These are phyloP conservation scores for Xylaria digitata DNA, from an alignment of 2,329 filamentous ascomycete species.

Conservation along the genomic window DNA sequence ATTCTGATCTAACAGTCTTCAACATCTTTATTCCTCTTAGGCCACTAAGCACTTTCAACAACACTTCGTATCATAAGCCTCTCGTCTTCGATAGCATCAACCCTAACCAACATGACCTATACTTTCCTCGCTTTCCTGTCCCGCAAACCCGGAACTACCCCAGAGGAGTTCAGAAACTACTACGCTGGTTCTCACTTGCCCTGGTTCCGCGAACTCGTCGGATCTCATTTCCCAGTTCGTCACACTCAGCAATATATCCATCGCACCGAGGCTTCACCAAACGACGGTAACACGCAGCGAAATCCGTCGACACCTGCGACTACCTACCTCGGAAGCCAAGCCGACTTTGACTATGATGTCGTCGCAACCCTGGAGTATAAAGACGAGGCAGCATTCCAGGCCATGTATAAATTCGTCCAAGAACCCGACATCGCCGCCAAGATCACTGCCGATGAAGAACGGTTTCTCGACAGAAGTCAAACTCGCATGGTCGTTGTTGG, in stretches of 20 bases:
- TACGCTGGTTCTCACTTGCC: slow-evolving; percentile 36
- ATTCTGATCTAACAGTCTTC: too few relatives aligned
- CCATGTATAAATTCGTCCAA: neutral
- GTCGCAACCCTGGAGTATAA: slow-evolving; percentile 6
- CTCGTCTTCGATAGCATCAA: neutral
- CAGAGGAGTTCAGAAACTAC: slow-evolving; percentile 35
- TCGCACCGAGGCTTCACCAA: neutral
- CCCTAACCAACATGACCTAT: slow-evolving; percentile 24
- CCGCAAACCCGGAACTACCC: slow-evolving; percentile 34
- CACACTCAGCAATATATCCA: slow-evolving; percentile 38
- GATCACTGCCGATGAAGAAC: slow-evolving; percentile 19
- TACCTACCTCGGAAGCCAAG: slow-evolving; percentile 12
- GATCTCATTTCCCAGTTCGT: slow-evolving; percentile 26
- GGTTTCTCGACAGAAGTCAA: slow-evolving; percentile 21
- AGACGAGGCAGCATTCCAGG: neutral
- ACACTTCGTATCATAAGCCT: neutral
- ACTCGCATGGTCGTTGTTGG: slow-evolving; percentile 19
- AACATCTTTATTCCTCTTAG: neutral
- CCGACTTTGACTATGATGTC: slow-evolving; percentile 30
- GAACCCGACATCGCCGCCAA: slow-evolving; percentile 7
- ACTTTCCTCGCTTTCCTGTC: slow-evolving; percentile 18
- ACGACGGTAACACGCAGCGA: slow-evolving; percentile 1
- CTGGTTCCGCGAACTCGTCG: slow-evolving; percentile 31
- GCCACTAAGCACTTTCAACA: neutral
- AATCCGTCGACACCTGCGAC: slow-evolving; percentile 13